Conservation (phyloP, 139 green algal species). For the Tetradesmus obliquus region DNA sequence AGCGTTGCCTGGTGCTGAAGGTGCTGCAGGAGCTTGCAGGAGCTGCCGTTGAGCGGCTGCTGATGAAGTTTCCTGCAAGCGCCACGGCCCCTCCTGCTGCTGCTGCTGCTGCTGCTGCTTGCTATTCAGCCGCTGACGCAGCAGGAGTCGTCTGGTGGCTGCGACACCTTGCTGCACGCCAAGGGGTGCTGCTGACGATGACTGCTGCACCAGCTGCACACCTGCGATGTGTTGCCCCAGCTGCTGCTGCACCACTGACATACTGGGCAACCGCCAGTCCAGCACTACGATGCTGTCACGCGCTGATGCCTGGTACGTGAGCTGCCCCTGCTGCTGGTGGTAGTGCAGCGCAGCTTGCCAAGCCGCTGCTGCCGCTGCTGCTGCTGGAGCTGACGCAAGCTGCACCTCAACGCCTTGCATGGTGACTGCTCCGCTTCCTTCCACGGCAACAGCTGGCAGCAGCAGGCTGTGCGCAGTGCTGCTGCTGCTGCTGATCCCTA, state of each 20-base stretch:
- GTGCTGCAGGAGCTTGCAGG: neutral
- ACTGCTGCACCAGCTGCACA: neutral
- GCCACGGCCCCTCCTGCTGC: neutral
- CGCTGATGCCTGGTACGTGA: neutral
- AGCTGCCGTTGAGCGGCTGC: neutral
- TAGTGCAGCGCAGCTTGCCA: neutral
- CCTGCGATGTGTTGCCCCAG: neutral
- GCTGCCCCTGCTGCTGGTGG: neutral
- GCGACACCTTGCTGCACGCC: neutral
- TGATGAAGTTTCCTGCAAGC: neutral
- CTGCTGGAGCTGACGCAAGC: neutral
- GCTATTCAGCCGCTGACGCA: neutral
- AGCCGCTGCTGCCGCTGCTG: neutral
- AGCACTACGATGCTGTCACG: neutral
- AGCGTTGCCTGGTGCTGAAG: neutral
- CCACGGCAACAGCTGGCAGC: neutral
- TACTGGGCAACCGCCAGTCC: neutral
- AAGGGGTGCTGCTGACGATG: neutral
- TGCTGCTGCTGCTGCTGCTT: neutral
- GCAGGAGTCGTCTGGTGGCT: neutral
- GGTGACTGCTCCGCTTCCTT: neutral
- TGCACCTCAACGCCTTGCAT: neutral
- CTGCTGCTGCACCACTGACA: neutral
- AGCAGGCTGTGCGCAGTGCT: neutral
- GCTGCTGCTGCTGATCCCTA: neutral